These are phyloP conservation scores for Dryas drummondii DNA, from an alignment of 306 rosid genomes.

Conservation along the genomic window DNA sequence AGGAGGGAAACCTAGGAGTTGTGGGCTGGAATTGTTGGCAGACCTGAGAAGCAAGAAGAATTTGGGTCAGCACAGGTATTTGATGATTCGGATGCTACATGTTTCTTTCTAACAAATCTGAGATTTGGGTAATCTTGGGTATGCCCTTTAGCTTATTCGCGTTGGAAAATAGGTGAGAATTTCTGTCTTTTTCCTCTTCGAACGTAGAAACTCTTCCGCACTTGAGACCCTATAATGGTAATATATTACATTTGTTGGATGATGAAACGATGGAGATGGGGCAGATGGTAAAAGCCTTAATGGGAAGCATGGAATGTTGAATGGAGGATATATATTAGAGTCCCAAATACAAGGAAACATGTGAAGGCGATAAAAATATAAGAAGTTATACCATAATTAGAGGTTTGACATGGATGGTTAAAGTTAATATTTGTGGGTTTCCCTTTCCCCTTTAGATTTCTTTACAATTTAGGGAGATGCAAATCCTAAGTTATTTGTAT, in stretches of 20 bases:
- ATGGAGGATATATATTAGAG: neutral
- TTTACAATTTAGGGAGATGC: slow-evolving; percentile 22
- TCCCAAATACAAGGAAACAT: neutral
- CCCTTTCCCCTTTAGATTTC: slow-evolving; percentile 5
- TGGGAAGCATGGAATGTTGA: neutral
- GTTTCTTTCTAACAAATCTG: neutral
- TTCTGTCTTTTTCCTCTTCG: neutral
- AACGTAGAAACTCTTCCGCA: slow-evolving; percentile 17
- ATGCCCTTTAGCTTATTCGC: slow-evolving; percentile 14
- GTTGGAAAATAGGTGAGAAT: slow-evolving; percentile 24
- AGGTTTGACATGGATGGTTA: slow-evolving; percentile 6
- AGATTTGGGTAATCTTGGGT: slow-evolving; percentile 21
- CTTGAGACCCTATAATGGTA: slow-evolving; percentile 1
- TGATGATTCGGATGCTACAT: slow-evolving; percentile 5
- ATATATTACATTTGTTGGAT: slow-evolving; percentile 7
- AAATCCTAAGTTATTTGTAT: slow-evolving; percentile 22
- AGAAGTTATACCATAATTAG: slow-evolving; percentile 14
- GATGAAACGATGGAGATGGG: slow-evolving; percentile 11
- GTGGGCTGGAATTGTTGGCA: neutral
- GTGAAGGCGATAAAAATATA: neutral
- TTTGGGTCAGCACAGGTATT: neutral
- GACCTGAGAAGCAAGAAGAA: neutral
- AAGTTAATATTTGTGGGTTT: slow-evolving; percentile 4
- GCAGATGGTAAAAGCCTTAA: neutral
- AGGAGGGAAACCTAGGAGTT: neutral